Evolutionary conservation across 2,329 filamentous ascomycete genomes (phyloP).

Genomic region (Hypocreales sp.): DNA sequence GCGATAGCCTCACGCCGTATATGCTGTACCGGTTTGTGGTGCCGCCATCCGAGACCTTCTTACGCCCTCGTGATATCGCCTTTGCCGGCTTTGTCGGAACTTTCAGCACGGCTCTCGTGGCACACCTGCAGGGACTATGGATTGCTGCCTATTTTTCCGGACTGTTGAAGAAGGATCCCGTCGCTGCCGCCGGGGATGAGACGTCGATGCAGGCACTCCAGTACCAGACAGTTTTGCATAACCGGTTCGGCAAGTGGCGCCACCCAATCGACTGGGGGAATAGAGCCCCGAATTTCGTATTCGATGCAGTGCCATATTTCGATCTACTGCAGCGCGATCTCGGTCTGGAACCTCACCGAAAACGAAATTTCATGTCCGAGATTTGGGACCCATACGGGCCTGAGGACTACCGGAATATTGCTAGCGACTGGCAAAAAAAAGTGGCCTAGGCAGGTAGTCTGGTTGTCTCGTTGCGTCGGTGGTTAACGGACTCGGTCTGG

Average conservation of each 20-base stretch:
- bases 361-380: conserved; percentile 35
- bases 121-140: conserved; percentile 42
- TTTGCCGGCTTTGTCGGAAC: conserved; percentile 29
- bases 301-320: conserved; percentile 60
- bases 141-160: conserved; percentile 44
- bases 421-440: conserved; percentile 33
- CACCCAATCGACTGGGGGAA: conserved; percentile 51
- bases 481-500: too few relatives aligned
- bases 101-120: conserved; percentile 23
- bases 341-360: conserved; percentile 40
- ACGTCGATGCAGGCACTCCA: conserved; percentile 24
- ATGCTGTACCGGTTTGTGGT: conserved; percentile 31
- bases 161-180: conserved; percentile 9
- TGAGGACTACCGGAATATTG: conserved; percentile 38
- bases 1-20: conserved; percentile 14
- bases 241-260: conserved; percentile 54
- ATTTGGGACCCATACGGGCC: conserved; percentile 41
- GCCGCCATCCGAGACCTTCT: conserved; percentile 21
- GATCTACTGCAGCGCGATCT: conserved; percentile 54
- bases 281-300: conserved; percentile 53
- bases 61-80: conserved; percentile 21
- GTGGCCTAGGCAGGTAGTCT: too few relatives aligned
- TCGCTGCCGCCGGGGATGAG: conserved; percentile 3
- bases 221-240: conserved; percentile 46
- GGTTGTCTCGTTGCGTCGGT: too few relatives aligned